phyloP scores from a whole-genome alignment of 495 filamentous ascomycete genomes.

The Neurospora pannonica region DNA sequence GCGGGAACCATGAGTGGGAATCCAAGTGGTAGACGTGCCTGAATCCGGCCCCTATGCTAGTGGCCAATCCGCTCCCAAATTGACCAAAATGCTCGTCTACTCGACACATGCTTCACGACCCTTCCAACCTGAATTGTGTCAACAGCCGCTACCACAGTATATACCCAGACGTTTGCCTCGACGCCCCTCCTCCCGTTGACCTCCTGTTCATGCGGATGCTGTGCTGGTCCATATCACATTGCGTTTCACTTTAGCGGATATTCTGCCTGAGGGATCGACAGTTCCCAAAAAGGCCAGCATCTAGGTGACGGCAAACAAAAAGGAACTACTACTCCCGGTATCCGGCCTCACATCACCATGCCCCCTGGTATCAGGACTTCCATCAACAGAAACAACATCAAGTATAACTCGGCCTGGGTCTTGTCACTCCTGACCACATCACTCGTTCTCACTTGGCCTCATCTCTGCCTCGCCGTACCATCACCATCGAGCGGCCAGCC shows the following conservation, averaged over 20 bases:
- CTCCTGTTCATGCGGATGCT: slow-evolving; percentile 24
- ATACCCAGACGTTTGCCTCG: slow-evolving; percentile 32
- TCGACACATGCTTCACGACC: slow-evolving; percentile 19
- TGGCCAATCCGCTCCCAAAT: background rate
- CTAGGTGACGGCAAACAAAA: slow-evolving; percentile 1
- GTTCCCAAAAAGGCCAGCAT: slow-evolving; percentile 1
- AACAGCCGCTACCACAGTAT: slow-evolving; percentile 39
- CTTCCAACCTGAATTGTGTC: slow-evolving; percentile 21
- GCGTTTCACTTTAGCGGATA: slow-evolving; percentile 37
- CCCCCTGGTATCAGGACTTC: slow-evolving; percentile 10
- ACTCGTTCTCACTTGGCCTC: slow-evolving; percentile 20
- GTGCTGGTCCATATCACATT: slow-evolving; percentile 29
- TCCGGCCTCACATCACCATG: slow-evolving; percentile 22
- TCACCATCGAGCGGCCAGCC: background rate
- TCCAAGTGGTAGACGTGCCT: slow-evolving; percentile 31
- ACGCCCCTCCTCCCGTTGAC: slow-evolving; percentile 4
- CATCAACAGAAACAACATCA: background rate
- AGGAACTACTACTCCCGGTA: slow-evolving; percentile 6
- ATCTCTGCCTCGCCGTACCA: slow-evolving; percentile 18
- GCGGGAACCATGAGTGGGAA: slow-evolving; percentile 25
- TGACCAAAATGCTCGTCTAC: slow-evolving; percentile 12
- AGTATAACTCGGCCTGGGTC: slow-evolving; percentile 18
- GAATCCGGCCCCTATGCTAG: slow-evolving; percentile 14
- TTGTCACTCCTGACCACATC: slow-evolving; percentile 24
- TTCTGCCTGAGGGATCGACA: slow-evolving; percentile 22